Conservation (phyloP, 140 eudicot genomes). For the Oenanthe javanica region DNA sequence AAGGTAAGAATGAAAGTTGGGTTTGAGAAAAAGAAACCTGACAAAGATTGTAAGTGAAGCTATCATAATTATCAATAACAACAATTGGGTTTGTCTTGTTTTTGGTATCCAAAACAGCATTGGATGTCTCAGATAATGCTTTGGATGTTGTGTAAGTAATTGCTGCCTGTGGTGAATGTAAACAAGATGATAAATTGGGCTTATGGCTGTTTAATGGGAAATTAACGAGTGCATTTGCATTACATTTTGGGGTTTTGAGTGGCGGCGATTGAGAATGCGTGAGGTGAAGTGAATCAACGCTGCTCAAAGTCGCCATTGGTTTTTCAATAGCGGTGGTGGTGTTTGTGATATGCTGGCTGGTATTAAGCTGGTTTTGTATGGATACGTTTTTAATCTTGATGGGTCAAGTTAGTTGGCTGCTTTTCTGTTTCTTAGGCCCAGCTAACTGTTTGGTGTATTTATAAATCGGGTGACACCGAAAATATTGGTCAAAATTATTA, state of each 20-base stretch:
- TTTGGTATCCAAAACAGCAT: slow-evolving; percentile 12
- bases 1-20: background rate
- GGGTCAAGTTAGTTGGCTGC: no score
- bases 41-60: slow-evolving; percentile 97
- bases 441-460: no score
- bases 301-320: no score
- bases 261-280: slow-evolving; percentile 17
- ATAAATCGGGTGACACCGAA: no score
- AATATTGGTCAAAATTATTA: no score
- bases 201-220: background rate
- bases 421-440: no score
- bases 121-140: slow-evolving; percentile 35
- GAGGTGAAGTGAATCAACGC: background rate
- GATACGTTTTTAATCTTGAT: no score
- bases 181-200: background rate
- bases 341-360: no score
- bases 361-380: no score
- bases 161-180: slow-evolving; percentile 2
- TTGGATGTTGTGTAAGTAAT: slow-evolving; percentile 14
- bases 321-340: no score
- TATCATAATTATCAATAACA: slow-evolving; percentile 93
- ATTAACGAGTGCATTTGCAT: background rate
- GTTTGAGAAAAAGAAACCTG: slow-evolving; percentile 35
- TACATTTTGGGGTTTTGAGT: slow-evolving; percentile 13
- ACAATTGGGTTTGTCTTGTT: slow-evolving; percentile 35